phyloP scores from a whole-genome alignment of 257 asterid genomes.

The Penstemon eatonii region DNA sequence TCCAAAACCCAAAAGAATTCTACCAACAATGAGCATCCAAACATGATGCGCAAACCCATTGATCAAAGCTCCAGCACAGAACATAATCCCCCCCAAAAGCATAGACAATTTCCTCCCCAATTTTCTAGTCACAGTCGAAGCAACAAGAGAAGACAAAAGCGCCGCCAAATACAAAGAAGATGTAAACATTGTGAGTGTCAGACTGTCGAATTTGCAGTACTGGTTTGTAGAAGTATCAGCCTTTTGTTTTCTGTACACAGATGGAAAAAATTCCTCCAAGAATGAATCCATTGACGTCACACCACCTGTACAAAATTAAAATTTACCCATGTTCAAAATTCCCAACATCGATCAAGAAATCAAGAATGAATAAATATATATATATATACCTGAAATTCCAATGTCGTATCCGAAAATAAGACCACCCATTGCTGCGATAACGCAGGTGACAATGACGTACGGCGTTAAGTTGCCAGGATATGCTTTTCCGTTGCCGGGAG shows the following conservation, averaged over 20 bases:
- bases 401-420: conserved; percentile 89
- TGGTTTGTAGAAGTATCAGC: conserved; percentile 49
- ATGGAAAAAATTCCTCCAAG: conserved; percentile 61
- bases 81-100: conserved; percentile 68
- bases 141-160: conserved; percentile 65
- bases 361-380: neutral
- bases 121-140: conserved; percentile 59
- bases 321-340: no score
- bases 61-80: conserved; percentile 70
- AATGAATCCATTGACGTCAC: conserved; percentile 87
- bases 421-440: conserved; percentile 93
- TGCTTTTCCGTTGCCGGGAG: no score
- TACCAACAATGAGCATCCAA: conserved; percentile 81
- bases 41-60: conserved; percentile 66
- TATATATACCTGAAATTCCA: conserved; percentile 70
- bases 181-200: conserved; percentile 74
- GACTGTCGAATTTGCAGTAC: conserved; percentile 83
- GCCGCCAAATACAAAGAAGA: conserved; percentile 89
- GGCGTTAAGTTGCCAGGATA: conserved; percentile 31
- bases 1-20: conserved; percentile 80
- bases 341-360: no score
- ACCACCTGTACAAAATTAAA: conserved; percentile 51
- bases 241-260: conserved; percentile 52
- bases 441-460: conserved; percentile 67
- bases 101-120: conserved; percentile 72